Evolutionary conservation across 106 monocot genomes (phyloP), one percentile per base, ranked within the genome.

Genomic region (Chionographis japonica): DNA sequence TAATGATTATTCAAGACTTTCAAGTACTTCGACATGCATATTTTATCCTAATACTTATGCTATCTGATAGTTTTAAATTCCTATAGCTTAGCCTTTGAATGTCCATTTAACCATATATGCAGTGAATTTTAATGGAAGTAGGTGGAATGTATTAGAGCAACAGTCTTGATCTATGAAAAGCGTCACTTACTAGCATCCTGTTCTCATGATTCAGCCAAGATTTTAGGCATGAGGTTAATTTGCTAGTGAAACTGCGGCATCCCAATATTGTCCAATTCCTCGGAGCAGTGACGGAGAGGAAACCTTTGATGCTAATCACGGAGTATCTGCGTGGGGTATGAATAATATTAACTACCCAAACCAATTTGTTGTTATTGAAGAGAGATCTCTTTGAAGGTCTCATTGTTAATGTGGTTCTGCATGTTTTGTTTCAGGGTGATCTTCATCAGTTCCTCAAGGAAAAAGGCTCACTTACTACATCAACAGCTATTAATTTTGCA

Each of bases 251-350:
- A 81, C 74, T 98, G 75, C 80, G 98, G 3, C 98, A 98, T 81
- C 98, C 93, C 46, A 98, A 98, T 71, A 88, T 98, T 68, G 98
- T 98, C 20, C 98, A 98, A 65, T 93, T 98, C 65, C 90, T 98
- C 60, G 98, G 98, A 71, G 98, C 98, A 58, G 97, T 93, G 43
- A 98, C 97, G 15, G 92, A 98, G 61, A 93, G 83, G 69, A 90
- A 87, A 68, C 98, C 98, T 50, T 68, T 98, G 57, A 93, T 98
- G 98, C 75, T 98, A 63, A 85, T 98, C 27, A 98, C 89, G 17
- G 97, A 98, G 64, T 98, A 78, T 74, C 68, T 98, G 15, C 78
- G 93, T 79, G 98, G 98, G 75, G 93, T 98, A 81, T 51, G 62
- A 68, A 56, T 59, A 4, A 37, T 52, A 11, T 9, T 55, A 12